Evolutionary conservation across 306 rosid species (phyloP).

Genomic region (Sechiopsis laciniata): DNA sequence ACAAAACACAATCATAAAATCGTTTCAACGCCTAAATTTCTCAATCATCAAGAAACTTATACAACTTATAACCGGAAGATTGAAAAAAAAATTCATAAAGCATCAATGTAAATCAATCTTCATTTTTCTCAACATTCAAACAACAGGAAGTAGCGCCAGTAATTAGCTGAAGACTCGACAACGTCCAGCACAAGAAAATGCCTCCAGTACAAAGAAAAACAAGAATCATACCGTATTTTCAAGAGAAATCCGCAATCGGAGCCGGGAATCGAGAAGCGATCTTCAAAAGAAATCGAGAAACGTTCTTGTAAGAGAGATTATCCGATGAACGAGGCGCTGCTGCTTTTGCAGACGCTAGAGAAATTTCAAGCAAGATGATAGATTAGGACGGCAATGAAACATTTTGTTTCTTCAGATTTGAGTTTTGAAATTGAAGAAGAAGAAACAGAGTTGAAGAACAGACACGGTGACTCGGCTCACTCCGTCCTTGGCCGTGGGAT

Average conservation of each 20-base stretch:
- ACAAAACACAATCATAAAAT: too few species aligned
- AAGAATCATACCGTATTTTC: constrained; percentile 6
- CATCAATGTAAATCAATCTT: not conserved
- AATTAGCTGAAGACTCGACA: not conserved
- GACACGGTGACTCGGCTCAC: constrained; percentile 11
- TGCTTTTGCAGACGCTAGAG: not conserved
- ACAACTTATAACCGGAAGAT: too few species aligned
- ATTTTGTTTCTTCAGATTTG: not conserved
- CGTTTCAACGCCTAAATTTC: too few species aligned
- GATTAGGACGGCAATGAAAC: not conserved
- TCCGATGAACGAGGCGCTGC: not conserved
- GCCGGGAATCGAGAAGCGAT: not conserved
- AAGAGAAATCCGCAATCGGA: not conserved
- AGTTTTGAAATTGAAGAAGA: not conserved
- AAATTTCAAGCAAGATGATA: not conserved
- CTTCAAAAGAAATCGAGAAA: not conserved
- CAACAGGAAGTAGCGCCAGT: not conserved
- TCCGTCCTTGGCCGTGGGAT: constrained; percentile 13
- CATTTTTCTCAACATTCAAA: not conserved
- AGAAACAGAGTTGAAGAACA: not conserved
- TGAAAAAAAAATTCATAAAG: too few species aligned
- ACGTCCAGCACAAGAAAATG: too few species aligned
- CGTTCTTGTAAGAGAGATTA: constrained; percentile 4
- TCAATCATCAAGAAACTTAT: too few species aligned
- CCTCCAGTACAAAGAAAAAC: not conserved